Evolutionary conservation across 1,284 basidiomycete genomes (phyloP), one percentile per base, ranked within the genome.

Genomic region (Malassezia slooffiae): DNA sequence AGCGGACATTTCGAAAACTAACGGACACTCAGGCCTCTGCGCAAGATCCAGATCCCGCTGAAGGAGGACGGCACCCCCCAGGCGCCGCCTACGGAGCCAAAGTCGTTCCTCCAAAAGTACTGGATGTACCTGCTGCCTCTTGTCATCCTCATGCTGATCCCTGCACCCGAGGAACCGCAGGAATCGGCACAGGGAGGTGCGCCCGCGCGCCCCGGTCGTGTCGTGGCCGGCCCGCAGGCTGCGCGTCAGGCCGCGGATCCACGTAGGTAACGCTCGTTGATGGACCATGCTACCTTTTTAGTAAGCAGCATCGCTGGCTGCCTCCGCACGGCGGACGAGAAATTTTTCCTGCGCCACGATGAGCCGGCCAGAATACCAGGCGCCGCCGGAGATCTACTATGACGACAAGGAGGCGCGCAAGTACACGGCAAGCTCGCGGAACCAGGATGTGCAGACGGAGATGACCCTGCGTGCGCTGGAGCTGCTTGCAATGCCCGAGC

Each of bases 361-460:
- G 91, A 93, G 88, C 15, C 76, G 93, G 57, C 93, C 93, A 53
- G 93, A 99, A 70, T 80, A 91, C 35, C 79, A 84, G 70, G 89
- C 90, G 20, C 93, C 93, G 28, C 91, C 93, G 50, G 88, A 97
- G 74, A 86, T 97, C 58, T 97, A 91, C 67, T 99, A 99, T 78
- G 88, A 87, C 47, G 91, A 97, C 70, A 74, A 75, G 19, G 91
- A 96, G 71, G 91, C 93, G 20, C 80, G 80, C 69, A 99, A 99
- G 74, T 99, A 99, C 70, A 95, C 93, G 0, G 79, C 81, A 73
- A 61, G 55, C 46, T 58, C 91, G 19, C 88, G 93, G 46, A 88
- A 95, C 55, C 90, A 97, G 70, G 83, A 84, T 62, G 90, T 99
- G 52, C 93, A 99, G 70, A 83, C 89, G 5, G 83, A 93, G 59